Evolutionary conservation across 345 rosid genomes (phyloP), one percentile per base, ranked within the genome.

Genomic region (Erysimum cheiranthoides): DNA sequence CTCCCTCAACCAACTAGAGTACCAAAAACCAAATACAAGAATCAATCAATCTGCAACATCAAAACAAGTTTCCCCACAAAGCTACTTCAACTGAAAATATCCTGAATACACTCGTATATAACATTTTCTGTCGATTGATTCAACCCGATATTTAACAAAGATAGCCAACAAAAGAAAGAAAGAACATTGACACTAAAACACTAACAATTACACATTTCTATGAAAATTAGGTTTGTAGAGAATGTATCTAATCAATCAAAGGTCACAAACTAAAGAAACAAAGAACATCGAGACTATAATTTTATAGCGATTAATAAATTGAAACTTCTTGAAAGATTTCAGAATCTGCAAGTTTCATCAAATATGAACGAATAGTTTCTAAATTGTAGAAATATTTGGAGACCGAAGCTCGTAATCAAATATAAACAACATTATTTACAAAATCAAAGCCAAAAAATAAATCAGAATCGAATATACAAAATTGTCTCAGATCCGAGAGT

Each of bases 1-100:
- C 64, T 73, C 17, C 36, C 25, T 38, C 25, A 25, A 52, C 6
- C 1, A 58, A 67, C 57, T 73, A 8, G 18, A 13, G 28, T 53
- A 63, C 18, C 73, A 11, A 0, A 42, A 63, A 13, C 16, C 35
- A 38, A 11, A 61, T 39, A 61, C 56, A 73, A 0, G 4, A 65
- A 59, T n/a, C 59, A 25, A 42, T 31, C 28, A 16, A 34, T 5
- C 40, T 18, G n/a, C 59, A 61, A 5, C 35, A 31, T 11, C 53
- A 62, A 18, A 12, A n/a, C 2, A 66, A 61, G n/a, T 10, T 47
- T 46, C n/a, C 28, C 52, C 52, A 43, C 46, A 43, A 31, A 1
- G 28, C 39, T 8, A 6, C 5, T 17, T 64, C 9, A 64, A 30
- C 31, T 4, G 1, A 65, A 31, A 28, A 16, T n/a, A 27, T 28